Evolutionary conservation across 2,329 filamentous ascomycete genomes (phyloP).

Genomic region (Fusarium sp.): DNA sequence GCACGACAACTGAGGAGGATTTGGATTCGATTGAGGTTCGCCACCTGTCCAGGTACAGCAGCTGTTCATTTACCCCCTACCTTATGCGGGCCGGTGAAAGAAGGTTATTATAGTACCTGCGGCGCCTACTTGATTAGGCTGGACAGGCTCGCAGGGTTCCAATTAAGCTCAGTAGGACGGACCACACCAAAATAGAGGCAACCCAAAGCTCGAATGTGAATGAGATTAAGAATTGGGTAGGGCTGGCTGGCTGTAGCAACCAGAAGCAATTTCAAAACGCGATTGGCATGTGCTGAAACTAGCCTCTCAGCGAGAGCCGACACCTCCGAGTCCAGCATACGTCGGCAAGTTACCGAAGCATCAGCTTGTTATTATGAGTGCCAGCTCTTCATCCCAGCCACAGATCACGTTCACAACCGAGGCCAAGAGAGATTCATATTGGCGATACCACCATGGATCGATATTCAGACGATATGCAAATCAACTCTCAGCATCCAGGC

Average conservation of each 20-base stretch:
- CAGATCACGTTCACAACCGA: neutral
- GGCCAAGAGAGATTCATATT: neutral
- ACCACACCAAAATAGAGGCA: conserved; percentile 12
- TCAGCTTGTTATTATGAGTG: no score
- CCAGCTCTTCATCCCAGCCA: neutral
- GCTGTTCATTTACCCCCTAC: neutral
- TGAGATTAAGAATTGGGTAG: neutral
- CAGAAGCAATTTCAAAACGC: neutral
- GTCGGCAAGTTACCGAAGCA: neutral
- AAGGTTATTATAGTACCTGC: conserved; percentile 12
- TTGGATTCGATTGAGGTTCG: neutral
- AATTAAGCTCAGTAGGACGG: conserved; percentile 22
- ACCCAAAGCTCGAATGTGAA: neutral
- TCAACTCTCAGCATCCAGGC: neutral
- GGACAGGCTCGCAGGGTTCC: conserved; percentile 13
- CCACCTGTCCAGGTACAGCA: neutral
- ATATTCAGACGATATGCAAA: conserved; percentile 1
- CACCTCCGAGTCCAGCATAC: no score
- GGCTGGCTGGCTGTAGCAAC: neutral
- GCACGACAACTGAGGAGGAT: conserved; percentile 7
- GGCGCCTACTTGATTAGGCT: conserved; percentile 13
- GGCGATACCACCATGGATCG: conserved; percentile 1
- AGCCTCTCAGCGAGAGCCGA: neutral
- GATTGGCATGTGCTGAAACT: neutral
- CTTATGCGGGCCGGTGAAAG: conserved; percentile 17